These are phyloP conservation scores for Botryotinia globosa DNA, from an alignment of 2,329 filamentous ascomycete species.

Conservation along the genomic window DNA sequence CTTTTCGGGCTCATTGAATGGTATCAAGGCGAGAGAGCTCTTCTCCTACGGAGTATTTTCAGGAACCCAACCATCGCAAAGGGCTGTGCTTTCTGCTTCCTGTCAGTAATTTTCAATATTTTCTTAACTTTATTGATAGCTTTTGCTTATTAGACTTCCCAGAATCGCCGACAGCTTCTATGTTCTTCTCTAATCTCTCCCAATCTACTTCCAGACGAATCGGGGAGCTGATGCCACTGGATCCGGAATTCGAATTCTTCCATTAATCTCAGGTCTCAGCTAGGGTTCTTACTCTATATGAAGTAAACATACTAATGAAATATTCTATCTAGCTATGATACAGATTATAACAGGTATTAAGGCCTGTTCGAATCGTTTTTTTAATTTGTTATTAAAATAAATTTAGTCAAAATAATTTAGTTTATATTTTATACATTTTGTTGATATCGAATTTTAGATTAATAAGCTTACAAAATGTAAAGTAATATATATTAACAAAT, in stretches of 20 bases:
- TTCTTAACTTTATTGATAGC: background rate
- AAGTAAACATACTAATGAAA: background rate
- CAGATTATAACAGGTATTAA: background rate
- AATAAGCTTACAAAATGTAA: too few relatives aligned
- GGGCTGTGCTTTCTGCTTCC: conserved; percentile 41
- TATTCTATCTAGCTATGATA: background rate
- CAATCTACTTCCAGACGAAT: conserved; percentile 45
- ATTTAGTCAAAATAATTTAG: too few relatives aligned
- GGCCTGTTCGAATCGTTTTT: too few relatives aligned
- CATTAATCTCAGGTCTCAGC: conserved; percentile 24
- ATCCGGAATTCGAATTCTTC: conserved; percentile 40
- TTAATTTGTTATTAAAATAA: too few relatives aligned
- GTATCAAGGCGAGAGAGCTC: background rate
- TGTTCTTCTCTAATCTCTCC: conserved; percentile 39
- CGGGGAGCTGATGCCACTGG: conserved; percentile 36
- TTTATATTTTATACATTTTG: too few relatives aligned
- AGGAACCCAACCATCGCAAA: conserved; percentile 43
- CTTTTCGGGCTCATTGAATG: background rate
- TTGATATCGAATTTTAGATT: too few relatives aligned
- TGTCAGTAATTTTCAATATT: conserved; percentile 23
- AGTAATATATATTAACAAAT: too few relatives aligned
- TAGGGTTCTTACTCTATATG: background rate
- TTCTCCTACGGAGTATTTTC: conserved; percentile 41
- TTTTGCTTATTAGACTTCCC: background rate
- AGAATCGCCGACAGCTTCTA: conserved; percentile 41